Base-by-base conservation (phyloP, 768 basidiomycete genomes). In the Boletus reticulatus region DNA sequence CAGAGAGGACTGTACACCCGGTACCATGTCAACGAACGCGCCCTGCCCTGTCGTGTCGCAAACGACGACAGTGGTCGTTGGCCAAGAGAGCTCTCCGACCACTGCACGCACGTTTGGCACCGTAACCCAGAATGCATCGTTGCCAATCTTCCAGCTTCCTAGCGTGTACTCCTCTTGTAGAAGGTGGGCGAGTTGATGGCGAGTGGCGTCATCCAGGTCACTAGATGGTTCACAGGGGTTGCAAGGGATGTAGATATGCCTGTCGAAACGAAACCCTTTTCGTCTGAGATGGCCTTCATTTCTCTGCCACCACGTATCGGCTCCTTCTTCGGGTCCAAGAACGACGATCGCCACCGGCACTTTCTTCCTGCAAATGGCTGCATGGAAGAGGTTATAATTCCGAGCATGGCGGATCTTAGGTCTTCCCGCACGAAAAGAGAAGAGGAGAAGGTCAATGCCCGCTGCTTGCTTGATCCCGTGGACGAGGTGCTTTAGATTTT, bases 381-480 rank as follows among this genome's bases (percentile, higher is more conserved):
- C 60, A 22, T 59, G 48, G 43, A 75, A 74, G 27, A 73, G 43
- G 27, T 64, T 58, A 44, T 73, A 75, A 43, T 66, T 72, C 39
- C 59, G 62, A 41, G 58, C 11, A 36, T 62, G 61, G 29, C 52
- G 58, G 11, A 55, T 8, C 42, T 51, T 66, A 16, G 57, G 56
- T 51, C 66, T 66, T 32, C 64, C 58, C 10, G 59, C 64, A 31
- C 66, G 66, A 16, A 73, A 59, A 55, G 69, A 71, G 50, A 65
- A 64, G 13, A 70, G 41, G 29, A 72, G 61, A 14, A 72, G 67
- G 16, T 66, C 56, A 11, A 67, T 50, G 14, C 64, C 54, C 4
- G 52, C 41, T 4, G 48, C 52, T 42, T 57, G 55, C 20, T 37
- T 60, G 24, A 65, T 52, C 5, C 61, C 56, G 10, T 56, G 61